Conservation (phyloP, 139 green algal genomes). For the Diplosphaera chodatii region DNA sequence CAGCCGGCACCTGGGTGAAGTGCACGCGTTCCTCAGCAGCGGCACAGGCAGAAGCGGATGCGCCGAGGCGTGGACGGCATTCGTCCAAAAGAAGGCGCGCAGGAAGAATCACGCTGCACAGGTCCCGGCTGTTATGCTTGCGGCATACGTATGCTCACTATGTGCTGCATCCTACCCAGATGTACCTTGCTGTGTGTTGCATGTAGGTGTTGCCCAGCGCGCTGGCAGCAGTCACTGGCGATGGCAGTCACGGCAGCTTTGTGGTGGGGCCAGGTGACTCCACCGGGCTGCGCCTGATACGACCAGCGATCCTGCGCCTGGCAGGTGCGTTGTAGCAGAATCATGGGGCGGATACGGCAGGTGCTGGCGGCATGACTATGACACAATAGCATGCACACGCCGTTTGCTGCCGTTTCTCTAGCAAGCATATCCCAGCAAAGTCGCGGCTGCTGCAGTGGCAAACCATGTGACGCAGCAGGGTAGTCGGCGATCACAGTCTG, state of each 20-base stretch:
- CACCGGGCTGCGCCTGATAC: slow-evolving; percentile 14
- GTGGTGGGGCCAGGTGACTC: neutral
- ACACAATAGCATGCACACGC: too few species aligned
- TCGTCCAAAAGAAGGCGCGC: neutral
- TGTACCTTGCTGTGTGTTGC: neutral
- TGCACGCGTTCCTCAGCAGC: slow-evolving; percentile 20
- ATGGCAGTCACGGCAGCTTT: slow-evolving; percentile 2
- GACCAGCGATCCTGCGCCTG: slow-evolving; percentile 3
- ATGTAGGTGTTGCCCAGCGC: neutral
- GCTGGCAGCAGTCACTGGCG: neutral
- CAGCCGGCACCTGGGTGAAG: slow-evolving; percentile 9
- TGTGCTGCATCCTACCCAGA: neutral
- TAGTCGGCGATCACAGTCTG: too few species aligned
- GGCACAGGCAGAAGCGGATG: neutral
- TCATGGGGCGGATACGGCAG: too few species aligned
- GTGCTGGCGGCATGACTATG: too few species aligned
- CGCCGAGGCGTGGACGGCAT: neutral
- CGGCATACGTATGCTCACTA: too few species aligned
- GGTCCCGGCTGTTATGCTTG: too few species aligned
- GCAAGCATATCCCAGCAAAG: too few species aligned
- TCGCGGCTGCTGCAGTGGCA: too few species aligned
- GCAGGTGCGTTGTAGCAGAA: neutral
- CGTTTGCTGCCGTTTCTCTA: too few species aligned
- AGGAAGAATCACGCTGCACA: too few species aligned
- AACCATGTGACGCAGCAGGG: too few species aligned